These are phyloP conservation scores for Cercospora nicotianae DNA, from an alignment of 2,329 filamentous ascomycete genomes.

Conservation along the genomic window DNA sequence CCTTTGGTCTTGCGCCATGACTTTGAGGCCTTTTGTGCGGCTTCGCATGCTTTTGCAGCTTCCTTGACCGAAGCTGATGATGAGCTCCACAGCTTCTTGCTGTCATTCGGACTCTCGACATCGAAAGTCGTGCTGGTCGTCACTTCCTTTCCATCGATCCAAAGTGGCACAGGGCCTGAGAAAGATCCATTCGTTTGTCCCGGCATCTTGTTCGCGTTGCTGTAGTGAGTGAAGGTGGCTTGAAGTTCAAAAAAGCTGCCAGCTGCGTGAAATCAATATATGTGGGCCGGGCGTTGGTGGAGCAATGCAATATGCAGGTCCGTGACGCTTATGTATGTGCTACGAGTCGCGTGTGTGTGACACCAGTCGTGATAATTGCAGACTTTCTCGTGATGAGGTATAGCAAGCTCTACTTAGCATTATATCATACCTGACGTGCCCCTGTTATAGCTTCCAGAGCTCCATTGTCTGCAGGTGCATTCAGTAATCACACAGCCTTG, in stretches of 20 bases:
- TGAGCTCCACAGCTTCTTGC: constrained; percentile 56
- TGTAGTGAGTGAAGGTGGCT: background rate
- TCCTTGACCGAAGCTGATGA: constrained; percentile 59
- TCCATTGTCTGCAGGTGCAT: background rate
- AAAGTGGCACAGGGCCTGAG: constrained; percentile 42
- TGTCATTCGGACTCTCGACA: constrained; percentile 57
- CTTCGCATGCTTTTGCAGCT: constrained; percentile 56
- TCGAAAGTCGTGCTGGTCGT: constrained; percentile 53
- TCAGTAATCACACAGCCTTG: background rate
- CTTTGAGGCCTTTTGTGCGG: constrained; percentile 67
- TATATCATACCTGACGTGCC: background rate
- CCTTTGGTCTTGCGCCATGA: constrained; percentile 67
- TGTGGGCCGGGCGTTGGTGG: background rate
- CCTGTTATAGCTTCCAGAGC: background rate
- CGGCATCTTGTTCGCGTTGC: constrained; percentile 11
- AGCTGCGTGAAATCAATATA: background rate
- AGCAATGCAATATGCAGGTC: background rate
- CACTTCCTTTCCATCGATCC: constrained; percentile 53
- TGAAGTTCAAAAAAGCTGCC: background rate
- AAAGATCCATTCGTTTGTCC: constrained; percentile 16
- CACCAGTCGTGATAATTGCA: background rate
- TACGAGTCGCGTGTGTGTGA: background rate
- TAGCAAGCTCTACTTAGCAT: background rate
- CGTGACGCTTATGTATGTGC: background rate
- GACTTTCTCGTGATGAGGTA: background rate